phyloP scores from a whole-genome alignment of 208 protist species.

The Wallacemonas sp. region DNA sequence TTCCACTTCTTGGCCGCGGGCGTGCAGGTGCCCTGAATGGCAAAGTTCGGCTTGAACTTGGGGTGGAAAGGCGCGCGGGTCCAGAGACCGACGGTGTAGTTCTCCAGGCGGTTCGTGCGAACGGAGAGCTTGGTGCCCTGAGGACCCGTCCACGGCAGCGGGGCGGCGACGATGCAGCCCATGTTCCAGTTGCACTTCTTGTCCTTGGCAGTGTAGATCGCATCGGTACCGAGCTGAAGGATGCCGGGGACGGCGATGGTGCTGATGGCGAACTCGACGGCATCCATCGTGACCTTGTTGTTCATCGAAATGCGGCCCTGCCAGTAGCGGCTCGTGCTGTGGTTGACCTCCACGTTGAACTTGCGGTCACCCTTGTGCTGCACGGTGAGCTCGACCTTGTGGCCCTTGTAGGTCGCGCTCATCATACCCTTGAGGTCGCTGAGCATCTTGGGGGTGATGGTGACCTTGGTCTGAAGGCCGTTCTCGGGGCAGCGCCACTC shows the following conservation, averaged over 20 bases:
- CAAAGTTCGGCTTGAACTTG: slow-evolving; percentile 35
- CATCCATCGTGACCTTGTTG: slow-evolving; percentile 64
- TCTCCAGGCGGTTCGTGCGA: slow-evolving; percentile 49
- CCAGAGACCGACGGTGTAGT: slow-evolving; percentile 31
- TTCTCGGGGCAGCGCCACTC: slow-evolving; percentile 61
- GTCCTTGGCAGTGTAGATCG: slow-evolving; percentile 46
- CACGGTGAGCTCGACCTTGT: slow-evolving; percentile 61
- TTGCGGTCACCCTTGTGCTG: slow-evolving; percentile 36
- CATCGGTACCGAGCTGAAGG: slow-evolving; percentile 64
- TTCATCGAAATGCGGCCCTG: slow-evolving; percentile 51
- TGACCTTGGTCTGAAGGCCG: slow-evolving; percentile 43
- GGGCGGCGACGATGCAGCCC: slow-evolving; percentile 27
- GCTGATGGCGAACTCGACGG: slow-evolving; percentile 62
- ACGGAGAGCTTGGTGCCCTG: slow-evolving; percentile 50
- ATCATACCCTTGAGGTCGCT: slow-evolving; percentile 33
- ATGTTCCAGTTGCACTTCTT: slow-evolving; percentile 73
- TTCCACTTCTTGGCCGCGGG: slow-evolving; percentile 19
- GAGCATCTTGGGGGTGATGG: slow-evolving; percentile 35
- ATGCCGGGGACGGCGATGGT: slow-evolving; percentile 50
- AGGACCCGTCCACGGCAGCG: slow-evolving; percentile 37
- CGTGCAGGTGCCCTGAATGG: slow-evolving; percentile 52
- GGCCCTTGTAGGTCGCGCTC: slow-evolving; percentile 52
- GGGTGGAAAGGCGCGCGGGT: slow-evolving; percentile 46
- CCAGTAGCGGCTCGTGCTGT: slow-evolving; percentile 37
- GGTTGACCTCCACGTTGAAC: slow-evolving; percentile 49